Conservation (phyloP, 2,329 filamentous ascomycete genomes). For the Claviceps fusiformis region DNA sequence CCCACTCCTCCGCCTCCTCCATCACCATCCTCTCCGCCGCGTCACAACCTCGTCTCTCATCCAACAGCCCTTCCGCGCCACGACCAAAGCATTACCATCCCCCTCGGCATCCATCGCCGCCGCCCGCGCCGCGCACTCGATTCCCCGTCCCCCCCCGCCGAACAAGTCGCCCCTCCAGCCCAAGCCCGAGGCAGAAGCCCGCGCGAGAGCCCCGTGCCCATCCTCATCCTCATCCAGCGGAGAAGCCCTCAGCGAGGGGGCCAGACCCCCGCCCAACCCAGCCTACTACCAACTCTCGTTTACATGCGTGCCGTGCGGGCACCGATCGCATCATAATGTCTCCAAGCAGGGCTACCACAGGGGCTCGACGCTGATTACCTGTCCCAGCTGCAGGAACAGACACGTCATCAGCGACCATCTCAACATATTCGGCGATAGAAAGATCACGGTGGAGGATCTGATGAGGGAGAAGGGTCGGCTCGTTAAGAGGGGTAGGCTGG, state of each 20-base stretch:
- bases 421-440: slow-evolving; percentile 57
- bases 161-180: slow-evolving; percentile 5
- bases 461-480: slow-evolving; percentile 62
- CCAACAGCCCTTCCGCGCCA: slow-evolving; percentile 4
- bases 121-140: slow-evolving; percentile 20
- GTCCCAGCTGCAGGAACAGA: slow-evolving; percentile 70
- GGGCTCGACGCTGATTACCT: slow-evolving; percentile 79
- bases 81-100: neutral
- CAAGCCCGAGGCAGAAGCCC: slow-evolving; percentile 4
- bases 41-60: slow-evolving; percentile 4
- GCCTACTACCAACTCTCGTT: slow-evolving; percentile 82
- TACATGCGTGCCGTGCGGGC: slow-evolving; percentile 76
- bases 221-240: slow-evolving; percentile 3
- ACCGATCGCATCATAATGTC: slow-evolving; percentile 70
- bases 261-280: slow-evolving; percentile 21
- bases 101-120: slow-evolving; percentile 5
- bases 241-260: slow-evolving; percentile 15
- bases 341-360: slow-evolving; percentile 92
- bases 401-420: slow-evolving; percentile 91
- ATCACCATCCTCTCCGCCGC: slow-evolving; percentile 9
- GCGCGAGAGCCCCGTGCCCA: neutral
- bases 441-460: slow-evolving; percentile 62
- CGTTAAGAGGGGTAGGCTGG: slow-evolving; percentile 57
- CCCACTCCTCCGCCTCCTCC: slow-evolving; percentile 7
- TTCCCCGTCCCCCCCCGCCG: slow-evolving; percentile 16